Conservation (phyloP, 2,329 filamentous ascomycete species). For the Gaeumannomyces sp. region DNA sequence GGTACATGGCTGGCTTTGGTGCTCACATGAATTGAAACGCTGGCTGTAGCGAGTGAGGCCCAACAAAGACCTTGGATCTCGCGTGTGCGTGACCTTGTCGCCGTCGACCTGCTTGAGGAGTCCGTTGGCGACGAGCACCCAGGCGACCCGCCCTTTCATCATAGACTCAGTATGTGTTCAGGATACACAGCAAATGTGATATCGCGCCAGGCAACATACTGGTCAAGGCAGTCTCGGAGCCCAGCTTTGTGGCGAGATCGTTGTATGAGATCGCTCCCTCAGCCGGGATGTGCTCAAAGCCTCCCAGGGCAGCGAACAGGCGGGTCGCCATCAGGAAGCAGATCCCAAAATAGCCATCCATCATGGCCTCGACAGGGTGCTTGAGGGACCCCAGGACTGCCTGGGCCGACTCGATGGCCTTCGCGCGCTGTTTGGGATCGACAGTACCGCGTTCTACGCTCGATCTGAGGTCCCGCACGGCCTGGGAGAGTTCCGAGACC, state of each 20-base stretch:
- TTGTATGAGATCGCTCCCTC: slow-evolving; percentile 21
- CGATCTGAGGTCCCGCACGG: neutral
- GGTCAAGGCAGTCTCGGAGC: slow-evolving; percentile 23
- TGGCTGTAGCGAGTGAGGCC: neutral
- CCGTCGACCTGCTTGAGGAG: slow-evolving; percentile 16
- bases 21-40: neutral
- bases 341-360: slow-evolving; percentile 8
- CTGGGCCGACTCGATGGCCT: slow-evolving; percentile 11
- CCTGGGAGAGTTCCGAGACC: neutral
- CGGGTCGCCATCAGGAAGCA: slow-evolving; percentile 18
- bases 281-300: slow-evolving; percentile 25
- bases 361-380: slow-evolving; percentile 14
- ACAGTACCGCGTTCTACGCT: neutral
- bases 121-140: slow-evolving; percentile 17
- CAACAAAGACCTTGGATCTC: neutral
- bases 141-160: slow-evolving; percentile 16
- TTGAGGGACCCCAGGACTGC: slow-evolving; percentile 11
- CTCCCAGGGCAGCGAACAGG: slow-evolving; percentile 26
- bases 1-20: neutral
- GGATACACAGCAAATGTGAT: too few relatives aligned
- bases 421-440: neutral
- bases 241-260: slow-evolving; percentile 22
- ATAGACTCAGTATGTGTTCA: neutral
- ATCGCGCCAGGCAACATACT: slow-evolving; percentile 11
- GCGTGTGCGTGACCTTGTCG: slow-evolving; percentile 20